Base-by-base conservation (phyloP, 2,329 filamentous ascomycete species). In the Geosmithia putterillii region DNA sequence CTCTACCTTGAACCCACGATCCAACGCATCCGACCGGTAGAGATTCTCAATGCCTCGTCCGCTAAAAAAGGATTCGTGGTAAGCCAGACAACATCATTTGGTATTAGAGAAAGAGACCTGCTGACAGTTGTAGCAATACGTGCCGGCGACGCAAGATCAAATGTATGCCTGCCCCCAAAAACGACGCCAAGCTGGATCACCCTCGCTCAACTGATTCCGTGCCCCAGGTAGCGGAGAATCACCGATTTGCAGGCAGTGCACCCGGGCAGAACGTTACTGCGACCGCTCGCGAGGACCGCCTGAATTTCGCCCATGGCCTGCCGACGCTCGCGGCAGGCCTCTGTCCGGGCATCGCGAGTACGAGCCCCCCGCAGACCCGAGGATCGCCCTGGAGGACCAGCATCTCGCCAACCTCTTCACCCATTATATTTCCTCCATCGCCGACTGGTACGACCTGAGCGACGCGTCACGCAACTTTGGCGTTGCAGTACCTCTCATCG, bases 401-500 rank as follows among this genome's bases (percentile, higher is more conserved):
- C 52, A 54, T 3, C 52, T 64, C 10, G 55, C 62, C 2, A 50
- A 46, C 7, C 52, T 65, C 14, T 69, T 69, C 38, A 54, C 60
- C 37, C 57, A 61, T 43, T 70, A 71, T 48, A 58, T 62, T 8
- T 45, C 48, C 1, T 44, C 52, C 34, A 51, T 70, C 17, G 65
- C 68, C 1, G 51, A 54, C 2, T 71, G 68, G 68, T 71, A 70
- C 48, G 67, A 72, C 42, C 57, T 72, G 7, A 66, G 64, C 39
- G 67, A 71, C 44, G 44, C 53, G 1, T 42, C 49, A 2, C 53
- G 50, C 1, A 48, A 54, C 4, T 71, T 71, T 28, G 54, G 51
- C 6, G 57, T 51, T 3, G 36, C 51, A 1, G 58, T 71, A 1
- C 61, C 66, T 0, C 42, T 48, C 5, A 45, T 57, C 8, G 62